These are phyloP conservation scores for Tilletia horrida DNA, from an alignment of 1,284 basidiomycete genomes.

Conservation along the genomic window DNA sequence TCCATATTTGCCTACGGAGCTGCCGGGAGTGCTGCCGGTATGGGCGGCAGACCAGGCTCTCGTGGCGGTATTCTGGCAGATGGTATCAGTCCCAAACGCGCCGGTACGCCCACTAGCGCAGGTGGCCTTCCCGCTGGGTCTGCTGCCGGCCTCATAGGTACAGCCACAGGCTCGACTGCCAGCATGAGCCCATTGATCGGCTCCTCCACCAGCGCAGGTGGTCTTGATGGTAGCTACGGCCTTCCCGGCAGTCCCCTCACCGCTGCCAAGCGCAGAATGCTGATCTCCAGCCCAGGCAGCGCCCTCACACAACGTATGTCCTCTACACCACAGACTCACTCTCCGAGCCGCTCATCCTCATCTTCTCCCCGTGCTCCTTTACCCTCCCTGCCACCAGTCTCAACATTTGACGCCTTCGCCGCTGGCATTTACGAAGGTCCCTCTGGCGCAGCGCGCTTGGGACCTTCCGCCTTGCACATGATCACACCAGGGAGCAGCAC, in stretches of 20 bases:
- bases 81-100: constrained; percentile 10
- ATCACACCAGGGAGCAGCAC: constrained; percentile 16
- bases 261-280: background rate
- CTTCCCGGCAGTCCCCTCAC: constrained; percentile 8
- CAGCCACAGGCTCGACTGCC: background rate
- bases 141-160: constrained; percentile 8
- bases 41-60: background rate
- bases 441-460: constrained; percentile 2
- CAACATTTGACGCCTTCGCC: constrained; percentile 1
- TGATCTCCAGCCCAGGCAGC: constrained; percentile 11
- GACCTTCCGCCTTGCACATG: constrained; percentile 9
- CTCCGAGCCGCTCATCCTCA: background rate
- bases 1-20: constrained; percentile 12
- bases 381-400: background rate
- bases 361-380: background rate
- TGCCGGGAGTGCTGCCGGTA: background rate
- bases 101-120: background rate
- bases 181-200: constrained; percentile 7
- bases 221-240: background rate
- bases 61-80: background rate
- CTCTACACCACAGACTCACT: background rate
- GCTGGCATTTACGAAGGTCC: constrained; percentile 14
- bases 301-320: constrained; percentile 9
- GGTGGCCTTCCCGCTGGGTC: background rate
- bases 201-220: constrained; percentile 2